Base-by-base conservation (phyloP, 768 basidiomycete species). In the Podaxis mareebaensis region DNA sequence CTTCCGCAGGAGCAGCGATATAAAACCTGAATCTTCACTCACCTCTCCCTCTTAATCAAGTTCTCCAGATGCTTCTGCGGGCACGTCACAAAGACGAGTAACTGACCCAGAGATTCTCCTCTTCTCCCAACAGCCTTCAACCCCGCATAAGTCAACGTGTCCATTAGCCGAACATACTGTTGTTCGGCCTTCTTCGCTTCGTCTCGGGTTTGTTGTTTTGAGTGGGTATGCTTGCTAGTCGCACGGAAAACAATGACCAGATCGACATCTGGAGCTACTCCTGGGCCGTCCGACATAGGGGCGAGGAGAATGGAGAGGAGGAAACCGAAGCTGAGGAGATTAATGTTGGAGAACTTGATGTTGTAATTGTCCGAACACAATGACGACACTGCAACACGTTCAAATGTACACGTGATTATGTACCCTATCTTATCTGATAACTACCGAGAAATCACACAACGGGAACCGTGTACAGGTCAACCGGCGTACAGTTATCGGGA, bases 11-110 rank as follows among this genome's bases (percentile, higher is more conserved):
- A 36, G 26, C 57, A 2, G 30, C 51, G 65, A 57, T 30, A 20
- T 3, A 36, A 38, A 61, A 28, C 24, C 53, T 10, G 53, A n/a
- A 2, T 15, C 4, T n/a, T 52, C 39, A 75, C 88, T 70, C 70
- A 92, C 93, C 88, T 78, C 77, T 96, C 94, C 49, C 86, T 79
- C 65, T 85, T 85, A 0, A 91, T 84, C 8, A 96, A 81, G 51
- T 83, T 83, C 26, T 81, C 71, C 20, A 97, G 76, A 54, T 86
- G 81, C 39, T 78, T 77, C 46, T 82, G 77, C 0, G 90, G 86
- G 65, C 92, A 93, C 8, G 80, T 79, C 11, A 97, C 85, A 63
- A 97, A 86, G 5, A 96, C 76, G 4, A 95, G 77, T 6, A 95
- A 73, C 67, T 94, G 87, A 1, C 90, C 91, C 55, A 90, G 76